Evolutionary conservation across 192 early-diverging fungal genomes (phyloP).

Genomic region (Linnemannia schmuckeri): DNA sequence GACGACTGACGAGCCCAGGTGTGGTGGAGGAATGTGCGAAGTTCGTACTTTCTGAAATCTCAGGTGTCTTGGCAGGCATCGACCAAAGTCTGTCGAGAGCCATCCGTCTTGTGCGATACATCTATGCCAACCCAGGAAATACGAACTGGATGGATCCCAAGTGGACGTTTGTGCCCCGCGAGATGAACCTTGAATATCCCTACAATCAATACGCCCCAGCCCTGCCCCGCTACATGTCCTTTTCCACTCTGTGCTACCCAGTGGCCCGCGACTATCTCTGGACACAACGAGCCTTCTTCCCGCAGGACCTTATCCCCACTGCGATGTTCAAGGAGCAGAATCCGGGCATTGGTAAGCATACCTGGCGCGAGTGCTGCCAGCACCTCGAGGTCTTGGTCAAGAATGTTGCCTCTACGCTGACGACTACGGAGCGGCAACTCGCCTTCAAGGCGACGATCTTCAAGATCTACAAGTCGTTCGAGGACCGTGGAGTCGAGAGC

Average conservation of each 20-base stretch:
- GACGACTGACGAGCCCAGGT: not conserved
- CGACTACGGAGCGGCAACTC: not conserved
- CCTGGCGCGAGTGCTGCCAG: not conserved
- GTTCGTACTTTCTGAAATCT: not conserved
- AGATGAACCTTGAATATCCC: not conserved
- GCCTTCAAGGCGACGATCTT: not conserved
- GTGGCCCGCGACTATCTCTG: not conserved
- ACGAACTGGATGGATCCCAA: not conserved
- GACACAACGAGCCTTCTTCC: not conserved
- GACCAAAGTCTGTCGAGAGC: not conserved
- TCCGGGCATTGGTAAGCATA: not conserved
- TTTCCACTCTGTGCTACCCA: not conserved
- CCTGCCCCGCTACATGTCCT: not conserved
- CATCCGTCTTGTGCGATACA: not conserved
- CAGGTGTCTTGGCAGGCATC: too few relatives aligned
- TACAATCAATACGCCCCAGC: not conserved
- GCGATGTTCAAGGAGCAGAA: not conserved
- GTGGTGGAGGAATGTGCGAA: slow-evolving; percentile 13
- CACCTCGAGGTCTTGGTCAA: not conserved
- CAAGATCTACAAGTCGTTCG: not conserved
- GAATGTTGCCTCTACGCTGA: not conserved
- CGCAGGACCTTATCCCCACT: not conserved
- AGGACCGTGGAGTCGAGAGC: not conserved
- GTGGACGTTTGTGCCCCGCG: not conserved
- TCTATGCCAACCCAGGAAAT: not conserved